Conservation (phyloP, 495 filamentous ascomycete species). For the Echria macrotheca region DNA sequence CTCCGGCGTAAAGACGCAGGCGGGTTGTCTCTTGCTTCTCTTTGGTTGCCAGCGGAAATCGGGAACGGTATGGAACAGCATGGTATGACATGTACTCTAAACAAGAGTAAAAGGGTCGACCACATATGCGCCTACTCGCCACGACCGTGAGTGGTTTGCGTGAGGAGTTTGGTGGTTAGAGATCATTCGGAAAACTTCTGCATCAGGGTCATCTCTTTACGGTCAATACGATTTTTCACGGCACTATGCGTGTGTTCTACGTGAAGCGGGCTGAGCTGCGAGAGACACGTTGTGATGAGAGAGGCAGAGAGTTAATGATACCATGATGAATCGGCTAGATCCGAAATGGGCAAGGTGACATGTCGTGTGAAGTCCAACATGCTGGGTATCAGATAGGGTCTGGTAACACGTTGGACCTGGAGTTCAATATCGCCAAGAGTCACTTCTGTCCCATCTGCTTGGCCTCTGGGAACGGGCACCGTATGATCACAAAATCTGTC, state of each 20-base stretch:
- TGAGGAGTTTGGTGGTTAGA: conserved; percentile 38
- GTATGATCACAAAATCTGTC: background rate
- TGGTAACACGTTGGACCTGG: too few relatives aligned
- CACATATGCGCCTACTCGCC: conserved; percentile 28
- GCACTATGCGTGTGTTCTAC: background rate
- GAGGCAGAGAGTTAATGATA: too few relatives aligned
- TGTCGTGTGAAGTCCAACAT: too few relatives aligned
- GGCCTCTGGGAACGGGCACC: background rate
- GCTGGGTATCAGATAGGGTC: too few relatives aligned
- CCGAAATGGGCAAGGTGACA: too few relatives aligned
- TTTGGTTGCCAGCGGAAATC: conserved; percentile 27
- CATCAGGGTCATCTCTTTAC: conserved; percentile 31
- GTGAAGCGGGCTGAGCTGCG: conserved; percentile 3
- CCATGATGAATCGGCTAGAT: too few relatives aligned
- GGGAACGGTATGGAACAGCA: conserved; percentile 30
- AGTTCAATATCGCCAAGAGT: too few relatives aligned
- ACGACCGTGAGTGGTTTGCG: conserved; percentile 31
- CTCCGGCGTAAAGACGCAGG: conserved; percentile 53
- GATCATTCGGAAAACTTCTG: conserved; percentile 36
- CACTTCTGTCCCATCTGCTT: too few relatives aligned
- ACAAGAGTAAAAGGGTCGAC: conserved; percentile 31
- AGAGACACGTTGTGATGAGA: too few relatives aligned
- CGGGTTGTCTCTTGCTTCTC: conserved; percentile 30
- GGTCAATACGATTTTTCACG: conserved; percentile 31
- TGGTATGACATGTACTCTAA: conserved; percentile 48